phyloP scores from a whole-genome alignment of 1,284 basidiomycete genomes.

The Pascua sp. region DNA sequence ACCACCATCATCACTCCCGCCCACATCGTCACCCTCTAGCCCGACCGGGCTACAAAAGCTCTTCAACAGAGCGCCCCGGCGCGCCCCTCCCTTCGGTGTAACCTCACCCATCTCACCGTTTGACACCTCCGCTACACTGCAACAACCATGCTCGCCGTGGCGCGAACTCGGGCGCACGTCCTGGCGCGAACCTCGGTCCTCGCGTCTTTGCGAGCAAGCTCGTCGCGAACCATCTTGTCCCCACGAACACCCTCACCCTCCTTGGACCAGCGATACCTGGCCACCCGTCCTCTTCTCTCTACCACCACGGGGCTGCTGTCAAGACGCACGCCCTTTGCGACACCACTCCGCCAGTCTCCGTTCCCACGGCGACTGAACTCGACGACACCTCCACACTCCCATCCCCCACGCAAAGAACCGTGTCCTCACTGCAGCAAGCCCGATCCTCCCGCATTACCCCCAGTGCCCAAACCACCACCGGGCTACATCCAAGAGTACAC shows the following conservation, averaged over 20 bases:
- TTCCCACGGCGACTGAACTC: slow-evolving; percentile 2
- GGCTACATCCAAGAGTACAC: slow-evolving; percentile 61
- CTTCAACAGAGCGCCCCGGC: slow-evolving; percentile 12
- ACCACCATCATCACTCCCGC: too few species aligned
- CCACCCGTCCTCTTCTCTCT: not conserved
- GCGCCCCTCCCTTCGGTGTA: not conserved
- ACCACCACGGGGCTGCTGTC: not conserved
- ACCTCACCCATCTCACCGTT: not conserved
- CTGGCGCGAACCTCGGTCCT: not conserved
- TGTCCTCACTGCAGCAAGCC: slow-evolving; percentile 2
- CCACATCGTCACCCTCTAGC: not conserved
- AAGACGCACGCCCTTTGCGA: slow-evolving; percentile 53
- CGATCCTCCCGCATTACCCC: slow-evolving; percentile 4
- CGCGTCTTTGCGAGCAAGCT: slow-evolving; percentile 5
- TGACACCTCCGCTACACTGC: not conserved
- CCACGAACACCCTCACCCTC: slow-evolving; percentile 1
- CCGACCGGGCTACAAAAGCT: slow-evolving; percentile 1
- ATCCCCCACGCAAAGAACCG: not conserved
- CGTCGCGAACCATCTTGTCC: not conserved
- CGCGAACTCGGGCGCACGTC: too few species aligned
- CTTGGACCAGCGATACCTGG: slow-evolving; percentile 1
- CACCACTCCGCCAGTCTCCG: slow-evolving; percentile 47
- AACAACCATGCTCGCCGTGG: too few species aligned
- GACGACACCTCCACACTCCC: not conserved
- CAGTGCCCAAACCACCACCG: slow-evolving; percentile 10